These are phyloP conservation scores for Rhizopus sp. DNA, from an alignment of 371 early-diverging fungal genomes.

Conservation along the genomic window DNA sequence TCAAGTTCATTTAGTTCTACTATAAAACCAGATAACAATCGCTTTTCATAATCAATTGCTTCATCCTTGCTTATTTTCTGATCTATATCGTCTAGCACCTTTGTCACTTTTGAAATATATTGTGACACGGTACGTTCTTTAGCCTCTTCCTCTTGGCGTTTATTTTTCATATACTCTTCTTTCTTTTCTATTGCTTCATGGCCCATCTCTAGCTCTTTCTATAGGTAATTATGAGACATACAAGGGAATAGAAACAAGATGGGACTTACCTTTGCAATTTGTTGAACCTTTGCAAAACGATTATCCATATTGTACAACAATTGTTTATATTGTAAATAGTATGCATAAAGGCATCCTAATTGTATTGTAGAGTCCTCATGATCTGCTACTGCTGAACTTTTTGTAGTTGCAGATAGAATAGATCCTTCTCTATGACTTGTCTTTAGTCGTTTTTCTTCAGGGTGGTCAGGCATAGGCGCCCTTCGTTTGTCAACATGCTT, in stretches of 20 bases:
- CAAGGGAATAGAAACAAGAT: too few relatives aligned
- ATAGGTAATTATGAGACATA: not conserved
- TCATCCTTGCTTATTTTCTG: not conserved
- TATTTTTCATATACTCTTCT: not conserved
- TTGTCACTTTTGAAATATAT: not conserved
- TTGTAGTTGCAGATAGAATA: not conserved
- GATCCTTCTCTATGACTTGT: not conserved
- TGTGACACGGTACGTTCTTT: not conserved
- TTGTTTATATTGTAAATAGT: not conserved
- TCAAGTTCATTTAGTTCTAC: not conserved
- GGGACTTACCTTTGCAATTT: not conserved
- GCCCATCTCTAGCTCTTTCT: not conserved
- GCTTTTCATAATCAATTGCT: slow-evolving; percentile 1
- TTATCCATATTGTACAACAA: not conserved
- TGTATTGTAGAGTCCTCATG: not conserved
- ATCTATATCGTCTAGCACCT: not conserved
- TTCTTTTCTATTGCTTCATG: not conserved
- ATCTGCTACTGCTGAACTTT: not conserved
- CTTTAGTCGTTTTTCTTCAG: not conserved
- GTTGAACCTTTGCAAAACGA: not conserved
- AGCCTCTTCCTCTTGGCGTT: not conserved
- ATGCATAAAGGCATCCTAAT: not conserved
- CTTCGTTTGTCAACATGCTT: not conserved
- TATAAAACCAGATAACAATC: not conserved
- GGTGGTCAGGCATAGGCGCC: not conserved